Evolutionary conservation across 768 basidiomycete species (phyloP).

Genomic region (Lactarius sanguifluus): DNA sequence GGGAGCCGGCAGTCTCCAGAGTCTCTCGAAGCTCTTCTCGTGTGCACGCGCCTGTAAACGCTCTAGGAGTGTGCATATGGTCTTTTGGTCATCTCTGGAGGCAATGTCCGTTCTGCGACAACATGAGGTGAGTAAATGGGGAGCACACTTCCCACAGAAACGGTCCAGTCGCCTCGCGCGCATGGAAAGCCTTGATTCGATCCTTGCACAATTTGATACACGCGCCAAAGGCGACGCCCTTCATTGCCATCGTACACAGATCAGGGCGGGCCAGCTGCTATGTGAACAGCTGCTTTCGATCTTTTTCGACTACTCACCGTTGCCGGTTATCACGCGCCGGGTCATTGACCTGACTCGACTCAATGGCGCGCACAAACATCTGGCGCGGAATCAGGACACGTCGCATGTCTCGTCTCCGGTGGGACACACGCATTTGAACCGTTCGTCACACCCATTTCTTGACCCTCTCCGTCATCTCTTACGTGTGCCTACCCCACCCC

Average conservation of each 20-base stretch:
- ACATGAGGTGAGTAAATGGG: constrained; percentile 48
- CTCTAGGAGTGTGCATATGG: not conserved
- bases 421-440: not conserved
- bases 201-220: constrained; percentile 51
- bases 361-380: not conserved
- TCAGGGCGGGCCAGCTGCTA: constrained; percentile 24
- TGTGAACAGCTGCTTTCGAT: too few species aligned
- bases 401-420: not conserved
- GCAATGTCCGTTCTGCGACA: constrained; percentile 47
- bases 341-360: not conserved
- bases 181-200: constrained; percentile 37
- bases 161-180: constrained; percentile 46
- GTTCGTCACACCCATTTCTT: constrained; percentile 24
- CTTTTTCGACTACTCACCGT: not conserved
- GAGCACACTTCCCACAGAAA: constrained; percentile 55
- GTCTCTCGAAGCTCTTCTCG: constrained; percentile 43
- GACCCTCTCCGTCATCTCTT: not conserved
- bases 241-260: not conserved
- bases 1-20: constrained; percentile 27
- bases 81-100: constrained; percentile 54
- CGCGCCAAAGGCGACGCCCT: constrained; percentile 37
- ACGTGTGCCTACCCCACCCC: constrained; percentile 2
- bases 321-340: not conserved
- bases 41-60: not conserved
- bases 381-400: not conserved